phyloP scores from a whole-genome alignment of 1,139 yeast species.

The Diutina rugosa region DNA sequence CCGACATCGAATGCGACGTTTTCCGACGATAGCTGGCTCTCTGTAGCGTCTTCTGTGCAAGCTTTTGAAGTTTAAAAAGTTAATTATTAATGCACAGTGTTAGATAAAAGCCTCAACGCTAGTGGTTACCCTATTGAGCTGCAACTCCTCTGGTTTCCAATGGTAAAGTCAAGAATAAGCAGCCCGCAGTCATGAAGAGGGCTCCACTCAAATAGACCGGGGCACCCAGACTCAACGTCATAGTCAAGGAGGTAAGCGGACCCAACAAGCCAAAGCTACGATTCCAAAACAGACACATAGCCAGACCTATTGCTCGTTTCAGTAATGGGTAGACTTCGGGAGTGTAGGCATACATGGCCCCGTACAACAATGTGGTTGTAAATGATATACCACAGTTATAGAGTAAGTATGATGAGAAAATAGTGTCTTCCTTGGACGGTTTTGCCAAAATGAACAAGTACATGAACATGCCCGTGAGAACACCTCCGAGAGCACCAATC shows the following conservation, averaged over 20 bases:
- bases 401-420: constrained; percentile 14
- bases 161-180: background rate
- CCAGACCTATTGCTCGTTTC: constrained; percentile 31
- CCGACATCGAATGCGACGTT: too few species aligned
- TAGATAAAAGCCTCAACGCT: background rate
- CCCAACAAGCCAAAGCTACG: background rate
- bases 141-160: background rate
- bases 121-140: background rate
- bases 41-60: too few species aligned
- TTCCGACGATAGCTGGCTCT: too few species aligned
- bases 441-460: background rate
- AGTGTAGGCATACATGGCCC: constrained; percentile 32
- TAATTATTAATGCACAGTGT: too few species aligned
- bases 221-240: background rate
- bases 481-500: background rate
- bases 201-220: constrained; percentile 1
- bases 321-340: constrained; percentile 30
- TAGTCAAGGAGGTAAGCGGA: background rate
- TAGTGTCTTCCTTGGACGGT: background rate
- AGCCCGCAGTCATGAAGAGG: background rate
- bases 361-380: constrained; percentile 29
- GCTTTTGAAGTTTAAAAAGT: too few species aligned
- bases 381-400: constrained; percentile 32
- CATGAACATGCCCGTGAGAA: background rate
- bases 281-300: constrained; percentile 9